Percentiles rank a stretch among this genome's conserved stretches.
These are phyloP conservation scores for Spiraea crenata DNA, from an alignment of 331 rosid species.

Conservation along the genomic window DNA sequence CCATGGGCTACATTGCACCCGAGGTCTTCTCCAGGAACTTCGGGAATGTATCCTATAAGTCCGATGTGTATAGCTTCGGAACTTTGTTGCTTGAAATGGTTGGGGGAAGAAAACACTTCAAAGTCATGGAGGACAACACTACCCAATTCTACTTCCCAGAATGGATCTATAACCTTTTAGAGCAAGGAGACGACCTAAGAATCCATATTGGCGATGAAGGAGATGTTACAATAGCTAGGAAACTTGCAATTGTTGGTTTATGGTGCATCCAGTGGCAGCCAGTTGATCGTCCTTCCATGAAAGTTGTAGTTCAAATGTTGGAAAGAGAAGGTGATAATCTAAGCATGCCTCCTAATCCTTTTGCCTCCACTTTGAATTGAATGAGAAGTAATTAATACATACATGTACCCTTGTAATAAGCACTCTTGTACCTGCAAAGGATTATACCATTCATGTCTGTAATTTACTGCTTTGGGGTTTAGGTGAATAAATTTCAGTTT, in stretches of 20 bases:
- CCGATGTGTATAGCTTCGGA: constrained; percentile 11
- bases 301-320: not conserved
- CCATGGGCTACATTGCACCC: too few relatives aligned
- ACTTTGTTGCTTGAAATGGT: constrained; percentile 11
- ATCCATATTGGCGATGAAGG: not conserved
- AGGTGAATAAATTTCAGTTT: too few relatives aligned
- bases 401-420: too few relatives aligned
- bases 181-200: not conserved
- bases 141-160: not conserved
- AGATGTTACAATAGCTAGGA: not conserved
- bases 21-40: not conserved
- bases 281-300: too few relatives aligned
- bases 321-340: not conserved
- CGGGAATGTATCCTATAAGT: not conserved
- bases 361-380: not conserved
- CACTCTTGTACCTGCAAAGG: too few relatives aligned
- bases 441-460: too few relatives aligned
- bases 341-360: not conserved
- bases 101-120: not conserved
- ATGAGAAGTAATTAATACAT: not conserved
- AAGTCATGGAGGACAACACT: not conserved
- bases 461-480: too few relatives aligned
- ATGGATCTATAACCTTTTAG: not conserved
- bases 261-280: too few relatives aligned
- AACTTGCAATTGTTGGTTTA: not conserved